These are phyloP conservation scores for Fragilariopsis cylindrus DNA, from an alignment of 108 stramenopile species.

Conservation along the genomic window DNA sequence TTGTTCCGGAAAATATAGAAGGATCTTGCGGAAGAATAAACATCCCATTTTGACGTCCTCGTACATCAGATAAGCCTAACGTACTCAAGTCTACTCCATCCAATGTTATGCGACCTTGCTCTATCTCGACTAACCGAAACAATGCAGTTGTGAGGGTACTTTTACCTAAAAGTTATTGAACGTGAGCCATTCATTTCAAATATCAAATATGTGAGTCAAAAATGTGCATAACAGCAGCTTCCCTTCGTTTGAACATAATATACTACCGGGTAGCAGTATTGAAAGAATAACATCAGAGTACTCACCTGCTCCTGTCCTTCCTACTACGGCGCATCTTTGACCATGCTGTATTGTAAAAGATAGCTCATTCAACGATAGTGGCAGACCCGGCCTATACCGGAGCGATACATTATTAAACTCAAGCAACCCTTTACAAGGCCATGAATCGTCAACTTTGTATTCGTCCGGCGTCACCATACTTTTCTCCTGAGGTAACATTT, in stretches of 20 bases:
- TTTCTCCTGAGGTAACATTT: conserved; percentile 51
- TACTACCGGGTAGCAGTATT: too few species aligned
- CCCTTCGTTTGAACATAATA: neutral
- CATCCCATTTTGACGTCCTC: conserved; percentile 72
- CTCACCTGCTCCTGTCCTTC: conserved; percentile 53
- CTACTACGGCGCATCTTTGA: conserved; percentile 73
- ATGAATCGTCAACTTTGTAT: conserved; percentile 46
- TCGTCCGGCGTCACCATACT: neutral
- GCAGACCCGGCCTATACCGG: conserved; percentile 66
- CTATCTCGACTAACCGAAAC: conserved; percentile 75
- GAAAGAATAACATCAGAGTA: neutral
- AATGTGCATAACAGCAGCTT: neutral
- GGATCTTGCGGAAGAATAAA: conserved; percentile 94
- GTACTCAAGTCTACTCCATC: conserved; percentile 80
- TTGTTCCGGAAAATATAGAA: conserved; percentile 87
- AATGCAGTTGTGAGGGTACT: conserved; percentile 71
- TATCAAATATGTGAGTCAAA: neutral
- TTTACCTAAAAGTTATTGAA: conserved; percentile 29
- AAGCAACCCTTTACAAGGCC: conserved; percentile 74
- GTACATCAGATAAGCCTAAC: conserved; percentile 56
- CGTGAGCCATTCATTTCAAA: neutral
- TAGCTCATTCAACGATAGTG: conserved; percentile 59
- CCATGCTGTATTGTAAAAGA: conserved; percentile 65
- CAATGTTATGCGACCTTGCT: conserved; percentile 66
- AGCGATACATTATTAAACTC: conserved; percentile 53